Conservation (phyloP, 2,329 filamentous ascomycete genomes). For the Grosmannia huntii region DNA sequence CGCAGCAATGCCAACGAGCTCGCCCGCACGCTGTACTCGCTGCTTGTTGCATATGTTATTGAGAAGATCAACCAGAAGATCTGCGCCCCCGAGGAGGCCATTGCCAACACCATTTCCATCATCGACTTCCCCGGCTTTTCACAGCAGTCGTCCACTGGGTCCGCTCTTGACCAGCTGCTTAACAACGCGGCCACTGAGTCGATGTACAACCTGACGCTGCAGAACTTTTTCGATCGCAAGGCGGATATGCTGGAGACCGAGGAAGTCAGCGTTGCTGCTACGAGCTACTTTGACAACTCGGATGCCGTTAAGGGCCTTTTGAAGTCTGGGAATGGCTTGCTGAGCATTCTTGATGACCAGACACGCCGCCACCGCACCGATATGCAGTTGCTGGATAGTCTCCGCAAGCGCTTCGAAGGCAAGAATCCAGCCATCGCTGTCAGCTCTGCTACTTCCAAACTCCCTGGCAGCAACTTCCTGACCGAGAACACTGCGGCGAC, state of each 20-base stretch:
- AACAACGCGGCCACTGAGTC: conserved; percentile 90
- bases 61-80: conserved; percentile 84
- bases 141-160: conserved; percentile 70
- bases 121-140: conserved; percentile 95
- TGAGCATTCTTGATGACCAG: conserved; percentile 94
- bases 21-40: conserved; percentile 81
- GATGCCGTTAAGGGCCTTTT: conserved; percentile 86
- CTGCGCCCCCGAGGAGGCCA: conserved; percentile 74
- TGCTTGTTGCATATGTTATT: conserved; percentile 87
- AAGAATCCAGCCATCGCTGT: conserved; percentile 87
- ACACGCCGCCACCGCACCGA: conserved; percentile 81
- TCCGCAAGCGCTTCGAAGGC: conserved; percentile 85
- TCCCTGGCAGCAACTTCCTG: conserved; percentile 81
- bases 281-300: conserved; percentile 95
- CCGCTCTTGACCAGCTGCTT: conserved; percentile 78
- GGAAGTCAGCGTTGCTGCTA: conserved; percentile 78
- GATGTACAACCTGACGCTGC: conserved; percentile 83
- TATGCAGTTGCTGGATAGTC: conserved; percentile 76
- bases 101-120: conserved; percentile 87
- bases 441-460: conserved; percentile 56
- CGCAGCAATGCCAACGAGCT: conserved; percentile 88
- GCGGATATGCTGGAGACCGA: conserved; percentile 89
- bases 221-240: conserved; percentile 92
- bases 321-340: conserved; percentile 81
- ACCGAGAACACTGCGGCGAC: conserved; percentile 68